Base-by-base conservation (phyloP, 257 asterid species). In the Solanum pimpinellifolium region DNA sequence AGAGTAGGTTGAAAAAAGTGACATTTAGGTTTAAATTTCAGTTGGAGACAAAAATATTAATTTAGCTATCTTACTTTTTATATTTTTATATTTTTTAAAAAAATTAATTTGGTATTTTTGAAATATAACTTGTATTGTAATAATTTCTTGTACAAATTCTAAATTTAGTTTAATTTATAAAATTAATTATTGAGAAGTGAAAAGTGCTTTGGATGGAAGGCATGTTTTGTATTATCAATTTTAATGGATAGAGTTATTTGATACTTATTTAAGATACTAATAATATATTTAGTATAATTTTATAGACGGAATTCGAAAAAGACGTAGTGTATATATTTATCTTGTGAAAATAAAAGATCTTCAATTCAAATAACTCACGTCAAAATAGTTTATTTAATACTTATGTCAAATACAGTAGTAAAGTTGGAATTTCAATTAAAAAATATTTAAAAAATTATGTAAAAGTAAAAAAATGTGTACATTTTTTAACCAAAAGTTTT, bases 1-100 rank as follows among this genome's bases (percentile, higher is more conserved):
- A 72, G 88, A 65, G 65, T 84, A 65, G 47, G 92, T 82, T 62
- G 93, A 90, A 90, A 90, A 91, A 16, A 31, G 25, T 70, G n/a
- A 33, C 8, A 16, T 70, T 70, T 3, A 9, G 9, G 33, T 27
- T 68, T 68, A 68, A 68, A 68, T 68, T 68, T 68, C 11, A 66
- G 20, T 4, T 9, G 9, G 35, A 66, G 10, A 27, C 5, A 66
- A 66, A 66, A 66, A 66, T 66, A 25, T 6, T 25, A 25, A 5
- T 12, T 66, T 66, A 27, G 10, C 18, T 66, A 66, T 12, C 33
- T 27, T 66, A 66, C 31, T 12, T 6, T 66, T 4, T 65, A 25
- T 66, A n/a, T 27, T 66, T 25, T 25, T 66, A 3, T 1, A 25
- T 5, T 25, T 66, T 12, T 12, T 6, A 2, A n/a, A n/a, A n/a